Evolutionary conservation across 352 stramenopile genomes (phyloP).

Genomic region (Globisporangium recalcitrans): DNA sequence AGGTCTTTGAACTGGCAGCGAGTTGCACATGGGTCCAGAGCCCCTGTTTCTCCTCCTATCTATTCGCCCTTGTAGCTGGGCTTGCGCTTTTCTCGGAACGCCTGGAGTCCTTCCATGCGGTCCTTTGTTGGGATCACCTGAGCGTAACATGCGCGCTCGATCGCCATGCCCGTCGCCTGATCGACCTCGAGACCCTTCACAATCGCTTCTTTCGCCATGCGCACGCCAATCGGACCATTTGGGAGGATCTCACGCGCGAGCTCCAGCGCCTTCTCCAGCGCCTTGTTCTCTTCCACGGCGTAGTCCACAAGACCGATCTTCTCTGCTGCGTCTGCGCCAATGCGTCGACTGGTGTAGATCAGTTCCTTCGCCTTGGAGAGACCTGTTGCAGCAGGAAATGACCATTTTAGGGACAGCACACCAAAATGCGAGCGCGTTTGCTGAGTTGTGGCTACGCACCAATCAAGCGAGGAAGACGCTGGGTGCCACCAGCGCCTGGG

Average conservation of each 20-base stretch:
- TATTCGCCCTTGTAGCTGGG: constrained; percentile 52
- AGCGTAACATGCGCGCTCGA: constrained; percentile 90
- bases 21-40: no score
- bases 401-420: background rate
- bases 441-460: constrained; percentile 25
- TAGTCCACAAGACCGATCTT: constrained; percentile 89
- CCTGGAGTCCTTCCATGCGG: constrained; percentile 87
- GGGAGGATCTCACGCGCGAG: constrained; percentile 87
- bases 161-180: constrained; percentile 80
- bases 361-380: constrained; percentile 92
- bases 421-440: background rate
- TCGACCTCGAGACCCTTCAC: constrained; percentile 78
- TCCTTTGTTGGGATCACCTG: constrained; percentile 90
- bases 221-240: constrained; percentile 89
- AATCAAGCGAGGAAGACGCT: constrained; percentile 89
- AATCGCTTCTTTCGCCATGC: constrained; percentile 41
- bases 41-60: no score
- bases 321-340: constrained; percentile 68
- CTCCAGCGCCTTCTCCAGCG: constrained; percentile 70
- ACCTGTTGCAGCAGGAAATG: constrained; percentile 19
- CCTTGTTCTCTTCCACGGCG: constrained; percentile 59
- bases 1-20: no score
- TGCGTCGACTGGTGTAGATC: constrained; percentile 89
- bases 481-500: constrained; percentile 89
- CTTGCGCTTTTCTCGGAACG: constrained; percentile 92